phyloP scores from a whole-genome alignment of 306 rosid species.

The Datisca glomerata region DNA sequence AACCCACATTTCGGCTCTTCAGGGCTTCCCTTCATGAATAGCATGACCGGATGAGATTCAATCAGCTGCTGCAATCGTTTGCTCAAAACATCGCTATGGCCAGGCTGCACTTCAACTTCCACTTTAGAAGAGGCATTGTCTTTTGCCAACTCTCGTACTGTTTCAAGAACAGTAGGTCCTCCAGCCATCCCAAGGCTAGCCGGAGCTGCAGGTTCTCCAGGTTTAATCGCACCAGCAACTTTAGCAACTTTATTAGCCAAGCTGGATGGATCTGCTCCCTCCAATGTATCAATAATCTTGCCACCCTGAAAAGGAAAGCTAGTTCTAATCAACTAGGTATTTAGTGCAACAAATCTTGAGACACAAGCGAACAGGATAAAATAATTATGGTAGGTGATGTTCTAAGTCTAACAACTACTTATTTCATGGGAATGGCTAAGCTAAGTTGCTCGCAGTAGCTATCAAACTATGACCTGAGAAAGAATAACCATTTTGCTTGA shows the following conservation, averaged over 20 bases:
- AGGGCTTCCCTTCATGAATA: conserved; percentile 90
- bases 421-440: too few species aligned
- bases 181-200: conserved; percentile 95
- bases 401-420: too few species aligned
- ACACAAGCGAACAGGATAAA: background rate
- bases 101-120: conserved; percentile 28
- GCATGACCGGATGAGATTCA: conserved; percentile 46
- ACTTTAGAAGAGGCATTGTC: conserved; percentile 42
- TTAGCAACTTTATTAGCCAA: conserved; percentile 87
- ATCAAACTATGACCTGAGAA: too few species aligned
- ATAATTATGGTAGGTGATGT: background rate
- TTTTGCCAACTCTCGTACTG: conserved; percentile 56
- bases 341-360: background rate
- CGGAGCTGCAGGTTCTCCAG: conserved; percentile 81
- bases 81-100: conserved; percentile 29
- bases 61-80: conserved; percentile 45
- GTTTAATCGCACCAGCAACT: conserved; percentile 54
- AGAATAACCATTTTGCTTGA: too few species aligned
- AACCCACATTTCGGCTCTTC: conserved; percentile 81
- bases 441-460: too few species aligned
- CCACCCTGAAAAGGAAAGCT: conserved; percentile 51
- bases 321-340: conserved; percentile 3
- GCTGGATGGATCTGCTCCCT: conserved; percentile 99
- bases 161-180: conserved; percentile 56
- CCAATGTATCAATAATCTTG: conserved; percentile 65